Evolutionary conservation across 2,329 filamentous ascomycete genomes (phyloP).

Genomic region (Boeremia exigua): DNA sequence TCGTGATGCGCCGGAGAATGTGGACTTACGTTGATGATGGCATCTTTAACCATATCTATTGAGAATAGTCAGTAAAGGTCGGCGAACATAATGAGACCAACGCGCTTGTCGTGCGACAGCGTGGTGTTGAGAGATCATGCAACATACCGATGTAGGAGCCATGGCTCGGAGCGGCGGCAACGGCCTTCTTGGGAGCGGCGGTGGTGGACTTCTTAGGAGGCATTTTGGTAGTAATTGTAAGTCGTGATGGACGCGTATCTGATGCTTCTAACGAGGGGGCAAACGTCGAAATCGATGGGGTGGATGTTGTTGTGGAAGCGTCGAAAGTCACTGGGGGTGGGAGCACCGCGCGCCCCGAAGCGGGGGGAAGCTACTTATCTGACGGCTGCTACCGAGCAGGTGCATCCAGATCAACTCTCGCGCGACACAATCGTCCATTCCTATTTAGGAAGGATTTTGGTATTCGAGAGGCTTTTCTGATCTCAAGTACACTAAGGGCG

Average conservation of each 20-base stretch:
- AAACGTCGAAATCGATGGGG: slow-evolving; percentile 27
- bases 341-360: slow-evolving; percentile 35
- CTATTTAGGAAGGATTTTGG: slow-evolving; percentile 40
- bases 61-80: slow-evolving; percentile 58
- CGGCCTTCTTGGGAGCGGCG: slow-evolving; percentile 64
- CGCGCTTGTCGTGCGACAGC: slow-evolving; percentile 53
- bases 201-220: slow-evolving; percentile 68
- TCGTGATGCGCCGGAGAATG: slow-evolving; percentile 56
- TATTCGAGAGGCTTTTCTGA: slow-evolving; percentile 32
- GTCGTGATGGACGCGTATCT: slow-evolving; percentile 29
- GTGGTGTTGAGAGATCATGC: slow-evolving; percentile 54
- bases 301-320: slow-evolving; percentile 31
- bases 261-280: slow-evolving; percentile 45
- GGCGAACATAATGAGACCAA: slow-evolving; percentile 56
- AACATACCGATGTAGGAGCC: slow-evolving; percentile 69
- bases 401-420: slow-evolving; percentile 41
- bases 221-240: slow-evolving; percentile 57
- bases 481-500: slow-evolving; percentile 25
- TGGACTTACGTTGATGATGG: slow-evolving; percentile 72
- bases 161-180: slow-evolving; percentile 61
- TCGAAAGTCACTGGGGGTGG: slow-evolving; percentile 31
- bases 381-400: slow-evolving; percentile 33
- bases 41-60: slow-evolving; percentile 76
- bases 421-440: slow-evolving; percentile 33
- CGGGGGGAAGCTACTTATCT: slow-evolving; percentile 40